phyloP scores from a whole-genome alignment of 1,139 yeast genomes.

The Lodderomyces jiufengensis region DNA sequence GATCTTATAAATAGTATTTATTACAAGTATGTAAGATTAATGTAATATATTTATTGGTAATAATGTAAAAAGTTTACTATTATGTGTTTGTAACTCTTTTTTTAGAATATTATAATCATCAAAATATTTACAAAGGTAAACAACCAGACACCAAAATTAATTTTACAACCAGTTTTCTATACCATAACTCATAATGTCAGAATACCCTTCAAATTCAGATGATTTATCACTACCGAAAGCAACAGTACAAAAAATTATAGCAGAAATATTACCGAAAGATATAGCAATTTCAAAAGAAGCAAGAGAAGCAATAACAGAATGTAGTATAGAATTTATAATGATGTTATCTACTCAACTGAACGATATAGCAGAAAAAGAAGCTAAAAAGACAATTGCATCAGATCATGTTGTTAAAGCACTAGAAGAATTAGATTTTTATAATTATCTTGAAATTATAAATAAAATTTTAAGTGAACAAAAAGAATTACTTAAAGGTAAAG shows the following conservation, averaged over 20 bases:
- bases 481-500: slow-evolving; percentile 83
- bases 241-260: slow-evolving; percentile 90
- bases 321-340: slow-evolving; percentile 95
- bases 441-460: slow-evolving; percentile 78
- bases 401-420: slow-evolving; percentile 94
- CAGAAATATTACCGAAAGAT: slow-evolving; percentile 85
- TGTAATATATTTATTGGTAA: too few relatives aligned
- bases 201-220: slow-evolving; percentile 34
- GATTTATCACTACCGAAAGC: slow-evolving; percentile 59
- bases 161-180: too few relatives aligned
- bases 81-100: not conserved
- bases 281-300: slow-evolving; percentile 90
- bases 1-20: too few relatives aligned
- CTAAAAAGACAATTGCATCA: slow-evolving; percentile 93
- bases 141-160: too few relatives aligned
- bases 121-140: too few relatives aligned
- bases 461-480: slow-evolving; percentile 83
- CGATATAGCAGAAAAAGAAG: slow-evolving; percentile 94
- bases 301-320: slow-evolving; percentile 90
- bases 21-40: too few relatives aligned
- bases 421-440: slow-evolving; percentile 81
- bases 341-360: slow-evolving; percentile 89
- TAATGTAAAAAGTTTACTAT: too few relatives aligned
- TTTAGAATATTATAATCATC: not conserved
- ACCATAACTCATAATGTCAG: slow-evolving; percentile 28